Evolutionary conservation across 176 grass and related monocot species (phyloP), one percentile per base, ranked within the genome.

Genomic region (Raddia guianensis): DNA sequence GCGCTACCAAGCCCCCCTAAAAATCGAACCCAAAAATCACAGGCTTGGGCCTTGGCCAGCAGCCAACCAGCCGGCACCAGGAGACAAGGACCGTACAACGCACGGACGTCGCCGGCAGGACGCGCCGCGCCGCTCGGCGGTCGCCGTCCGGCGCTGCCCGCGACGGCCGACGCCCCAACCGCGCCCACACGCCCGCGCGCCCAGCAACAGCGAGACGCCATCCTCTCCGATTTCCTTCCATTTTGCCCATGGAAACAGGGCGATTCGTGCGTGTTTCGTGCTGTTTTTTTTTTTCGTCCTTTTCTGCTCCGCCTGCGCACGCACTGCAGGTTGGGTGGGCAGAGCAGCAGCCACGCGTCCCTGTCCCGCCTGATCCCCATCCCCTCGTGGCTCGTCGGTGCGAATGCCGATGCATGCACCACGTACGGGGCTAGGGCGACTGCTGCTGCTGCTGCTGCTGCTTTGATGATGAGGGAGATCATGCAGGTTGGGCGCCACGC

Each of bases 191-290:
- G 60, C 69, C 63, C 48, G 58, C 34, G 54, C 54, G 16, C 16
- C 52, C 1, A 57, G 54, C 63, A 86, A 81, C 49, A 87, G 85
- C 85, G 78, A 82, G 64, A 16, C 33, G 74, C 68, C 80, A 83
- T 70, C 86, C 68, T 33, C 63, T 66, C n/a, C 10, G 1, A 27
- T 27, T 27, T 27, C 27, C 27, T 27, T 27, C 27, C 27, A 27
- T 27, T 27, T 27, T 27, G 27, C 27, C 27, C 27, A 27, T 27
- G 27, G 27, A 27, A 27, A 27, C 27, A 27, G 27, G 27, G 27
- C 27, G 27, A 27, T 27, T 27, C 27, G 27, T 27, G 27, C 27
- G 27, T 27, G 27, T 63, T 34, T 32, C 14, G 58, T 63, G 46
- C 45, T 11, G 58, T 3, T 63, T 37, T 50, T 21, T 13, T 3